Percentiles rank a stretch among this genome's conserved stretches.
Evolutionary conservation across 2,329 filamentous ascomycete species (phyloP).

Genomic region (Shiraia bambusicola): DNA sequence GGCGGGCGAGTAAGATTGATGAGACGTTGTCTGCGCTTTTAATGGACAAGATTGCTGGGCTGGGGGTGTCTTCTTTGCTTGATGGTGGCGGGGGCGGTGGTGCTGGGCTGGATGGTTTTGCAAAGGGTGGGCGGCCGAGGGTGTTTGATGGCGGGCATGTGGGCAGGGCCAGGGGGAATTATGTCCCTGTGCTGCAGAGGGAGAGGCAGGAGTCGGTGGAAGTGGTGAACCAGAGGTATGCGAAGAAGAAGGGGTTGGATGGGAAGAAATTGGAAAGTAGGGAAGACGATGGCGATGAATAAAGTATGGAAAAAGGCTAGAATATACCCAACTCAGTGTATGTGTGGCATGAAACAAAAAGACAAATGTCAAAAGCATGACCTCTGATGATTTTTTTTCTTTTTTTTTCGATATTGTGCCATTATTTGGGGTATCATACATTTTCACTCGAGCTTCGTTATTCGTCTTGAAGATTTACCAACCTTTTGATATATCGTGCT

Average conservation of each 20-base stretch:
- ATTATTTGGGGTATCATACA: conserved; percentile 5
- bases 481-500: too few species aligned
- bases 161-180: conserved; percentile 57
- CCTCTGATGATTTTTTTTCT: neutral
- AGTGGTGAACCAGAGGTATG: conserved; percentile 63
- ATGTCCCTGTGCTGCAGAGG: conserved; percentile 59
- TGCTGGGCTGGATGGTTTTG: conserved; percentile 17
- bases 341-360: too few species aligned
- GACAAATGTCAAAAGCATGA: neutral
- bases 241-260: conserved; percentile 52
- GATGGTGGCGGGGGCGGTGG: conserved; percentile 15
- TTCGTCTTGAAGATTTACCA: too few species aligned
- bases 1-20: conserved; percentile 85
- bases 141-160: conserved; percentile 62
- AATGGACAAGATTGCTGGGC: conserved; percentile 60
- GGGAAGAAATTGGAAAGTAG: conserved; percentile 7
- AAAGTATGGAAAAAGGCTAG: too few species aligned
- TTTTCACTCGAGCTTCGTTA: neutral
- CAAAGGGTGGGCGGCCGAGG: conserved; percentile 49
- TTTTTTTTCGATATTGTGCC: neutral
- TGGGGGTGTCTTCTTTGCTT: conserved; percentile 39
- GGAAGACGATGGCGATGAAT: conserved; percentile 39
- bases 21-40: conserved; percentile 78
- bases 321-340: neutral
- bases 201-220: conserved; percentile 60